Evolutionary conservation across 495 filamentous ascomycete genomes (phyloP), one percentile per base, ranked within the genome.

Genomic region (Copromyces sp.): DNA sequence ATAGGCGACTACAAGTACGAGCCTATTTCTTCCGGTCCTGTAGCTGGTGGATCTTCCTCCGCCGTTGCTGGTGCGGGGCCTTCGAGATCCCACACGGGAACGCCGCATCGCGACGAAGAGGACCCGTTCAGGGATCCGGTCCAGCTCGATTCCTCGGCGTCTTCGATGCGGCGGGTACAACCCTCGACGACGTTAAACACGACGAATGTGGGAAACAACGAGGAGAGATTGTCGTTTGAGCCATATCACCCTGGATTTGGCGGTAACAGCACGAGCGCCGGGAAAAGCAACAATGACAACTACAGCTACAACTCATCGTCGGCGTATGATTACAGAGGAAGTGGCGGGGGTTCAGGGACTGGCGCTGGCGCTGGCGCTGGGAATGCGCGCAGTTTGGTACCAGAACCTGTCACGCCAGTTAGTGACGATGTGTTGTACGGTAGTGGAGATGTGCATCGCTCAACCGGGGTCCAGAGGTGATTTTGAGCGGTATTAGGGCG

Each of bases 171-270:
- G 74, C 75, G 37, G 74, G 72, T 17, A 73, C 72, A 4, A 75
- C 73, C 29, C 76, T 77, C 38, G 65, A 70, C 45, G 73, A 71
- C 70, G 6, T 68, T 69, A 59, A 59, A 20, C 68, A 16, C 53
- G 24, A 32, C 12, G 20, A 24, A 53, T 24, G 45, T 12, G 16
- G 77, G 74, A 40, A 69, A 72, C 0, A 76, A 78, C 9, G 77
- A 80, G 16, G 76, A 77, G 3, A 77, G 80, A 6, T 74, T 84
- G 9, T 76, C 77, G 16, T 84, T 81, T 71, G 86, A 88, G 74
- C 86, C 86, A 9, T 88, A 82, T 72, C 85, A 88, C 74, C 86
- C 86, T 4, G 86, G 86, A 1, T 87, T 87, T 68, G 76, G 78
- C 45, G 74, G 72, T n/a, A 17, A 65, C 14, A 35, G 29, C 53